These are phyloP conservation scores for Geosmithia morbida DNA, from an alignment of 2,329 filamentous ascomycete genomes.

Conservation along the genomic window DNA sequence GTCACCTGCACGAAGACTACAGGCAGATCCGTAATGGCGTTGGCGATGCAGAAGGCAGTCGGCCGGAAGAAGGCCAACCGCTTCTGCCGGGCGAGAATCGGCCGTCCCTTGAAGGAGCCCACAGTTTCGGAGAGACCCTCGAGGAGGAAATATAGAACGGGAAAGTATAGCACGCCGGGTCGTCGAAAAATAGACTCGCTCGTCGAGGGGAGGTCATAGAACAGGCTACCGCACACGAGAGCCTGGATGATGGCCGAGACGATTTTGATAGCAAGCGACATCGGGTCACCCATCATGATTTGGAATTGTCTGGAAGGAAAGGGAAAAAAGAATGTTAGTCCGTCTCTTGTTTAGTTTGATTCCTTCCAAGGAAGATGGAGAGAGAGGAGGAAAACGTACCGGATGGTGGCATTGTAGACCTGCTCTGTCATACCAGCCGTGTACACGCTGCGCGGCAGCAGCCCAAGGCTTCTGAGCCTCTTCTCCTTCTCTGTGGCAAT, in stretches of 20 bases:
- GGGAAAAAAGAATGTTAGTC: neutral
- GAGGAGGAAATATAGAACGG: conserved; percentile 22
- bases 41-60: conserved; percentile 19
- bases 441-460: conserved; percentile 9
- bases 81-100: conserved; percentile 16
- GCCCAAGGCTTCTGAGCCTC: conserved; percentile 6
- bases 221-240: conserved; percentile 50
- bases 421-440: conserved; percentile 11
- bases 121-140: conserved; percentile 25
- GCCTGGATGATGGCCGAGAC: conserved; percentile 52
- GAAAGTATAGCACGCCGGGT: conserved; percentile 15
- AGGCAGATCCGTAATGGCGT: conserved; percentile 25
- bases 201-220: conserved; percentile 43
- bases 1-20: conserved; percentile 32
- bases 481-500: conserved; percentile 9
- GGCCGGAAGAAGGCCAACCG: conserved; percentile 16
- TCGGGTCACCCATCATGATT: conserved; percentile 15
- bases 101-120: conserved; percentile 13
- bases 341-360: conserved; percentile 11
- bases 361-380: conserved; percentile 10
- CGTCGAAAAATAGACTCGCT: conserved; percentile 42
- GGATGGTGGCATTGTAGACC: conserved; percentile 22
- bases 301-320: conserved; percentile 17
- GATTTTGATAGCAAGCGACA: conserved; percentile 17
- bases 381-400: conserved; percentile 14